Evolutionary conservation across 768 basidiomycete species (phyloP).

Genomic region (Chiua virens): DNA sequence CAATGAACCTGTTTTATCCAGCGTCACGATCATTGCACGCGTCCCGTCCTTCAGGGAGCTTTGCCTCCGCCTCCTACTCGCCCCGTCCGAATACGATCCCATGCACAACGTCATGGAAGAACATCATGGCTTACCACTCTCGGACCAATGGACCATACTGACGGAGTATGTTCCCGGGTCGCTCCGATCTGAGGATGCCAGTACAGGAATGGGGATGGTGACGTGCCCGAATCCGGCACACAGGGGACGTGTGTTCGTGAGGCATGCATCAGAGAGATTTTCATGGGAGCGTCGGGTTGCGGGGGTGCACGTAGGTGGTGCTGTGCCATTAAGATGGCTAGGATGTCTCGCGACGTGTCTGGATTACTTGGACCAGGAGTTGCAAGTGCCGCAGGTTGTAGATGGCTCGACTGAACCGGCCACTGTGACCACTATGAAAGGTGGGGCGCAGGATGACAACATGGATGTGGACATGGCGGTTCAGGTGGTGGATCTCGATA

Average conservation of each 20-base stretch:
- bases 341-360: conserved; percentile 68
- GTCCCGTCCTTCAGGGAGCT: conserved; percentile 37
- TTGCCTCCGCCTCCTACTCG: conserved; percentile 38
- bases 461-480: conserved; percentile 19
- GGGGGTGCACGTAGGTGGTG: conserved; percentile 49
- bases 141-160: conserved; percentile 29
- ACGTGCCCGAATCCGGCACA: conserved; percentile 46
- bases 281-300: conserved; percentile 63
- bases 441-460: background rate
- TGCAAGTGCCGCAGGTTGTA: too few relatives aligned
- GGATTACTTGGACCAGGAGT: conserved; percentile 46
- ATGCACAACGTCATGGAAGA: conserved; percentile 19
- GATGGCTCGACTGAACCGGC: background rate
- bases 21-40: conserved; percentile 16
- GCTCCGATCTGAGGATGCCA: too few relatives aligned
- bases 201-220: conserved; percentile 39
- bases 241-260: conserved; percentile 44
- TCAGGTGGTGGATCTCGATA: conserved; percentile 21
- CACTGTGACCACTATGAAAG: too few relatives aligned
- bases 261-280: conserved; percentile 58
- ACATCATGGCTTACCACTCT: conserved; percentile 31
- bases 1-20: conserved; percentile 17
- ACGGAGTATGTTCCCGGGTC: conserved; percentile 29
- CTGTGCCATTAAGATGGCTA: conserved; percentile 64
- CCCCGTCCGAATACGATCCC: conserved; percentile 16